phyloP scores from a whole-genome alignment of 2,329 filamentous ascomycete species.

The Periglandula ipomoeae region DNA sequence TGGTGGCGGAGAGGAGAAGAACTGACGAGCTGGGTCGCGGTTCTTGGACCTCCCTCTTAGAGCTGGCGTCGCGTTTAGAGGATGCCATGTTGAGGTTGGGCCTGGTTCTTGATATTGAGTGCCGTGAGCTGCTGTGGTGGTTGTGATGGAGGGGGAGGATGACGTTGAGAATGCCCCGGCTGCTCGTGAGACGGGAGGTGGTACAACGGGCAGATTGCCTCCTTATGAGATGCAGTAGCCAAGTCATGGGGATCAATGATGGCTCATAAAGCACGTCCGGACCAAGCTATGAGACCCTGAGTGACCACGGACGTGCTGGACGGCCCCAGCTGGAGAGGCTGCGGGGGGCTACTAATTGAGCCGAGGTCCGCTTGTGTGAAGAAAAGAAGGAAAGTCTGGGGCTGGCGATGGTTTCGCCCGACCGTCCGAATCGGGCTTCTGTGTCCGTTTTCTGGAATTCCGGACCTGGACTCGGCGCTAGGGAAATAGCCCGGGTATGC shows the following conservation, averaged over 20 bases:
- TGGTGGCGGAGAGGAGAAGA: slow-evolving; percentile 73
- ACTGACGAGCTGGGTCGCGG: slow-evolving; percentile 67
- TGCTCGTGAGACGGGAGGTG: background rate
- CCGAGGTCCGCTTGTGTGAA: slow-evolving; percentile 9
- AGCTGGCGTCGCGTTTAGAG: slow-evolving; percentile 7
- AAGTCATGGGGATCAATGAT: slow-evolving; percentile 6
- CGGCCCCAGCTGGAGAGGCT: background rate
- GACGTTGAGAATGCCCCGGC: background rate
- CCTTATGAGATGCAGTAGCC: slow-evolving; percentile 1
- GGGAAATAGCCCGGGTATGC: background rate
- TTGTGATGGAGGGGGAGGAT: background rate
- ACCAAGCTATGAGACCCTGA: too few species aligned
- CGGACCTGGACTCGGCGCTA: background rate
- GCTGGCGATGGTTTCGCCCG: background rate
- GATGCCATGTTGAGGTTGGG: slow-evolving; percentile 3
- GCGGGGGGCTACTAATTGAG: background rate
- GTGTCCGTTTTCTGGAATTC: too few species aligned
- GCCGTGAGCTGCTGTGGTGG: slow-evolving; percentile 3
- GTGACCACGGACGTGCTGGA: background rate
- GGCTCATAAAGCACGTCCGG: background rate
- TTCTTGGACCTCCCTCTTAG: slow-evolving; percentile 19
- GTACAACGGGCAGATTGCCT: slow-evolving; percentile 5
- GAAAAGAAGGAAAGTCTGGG: background rate
- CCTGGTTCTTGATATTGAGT: background rate
- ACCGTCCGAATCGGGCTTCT: too few species aligned